phyloP scores from a whole-genome alignment of 441 rosid species.

The Erodium moschatum region DNA sequence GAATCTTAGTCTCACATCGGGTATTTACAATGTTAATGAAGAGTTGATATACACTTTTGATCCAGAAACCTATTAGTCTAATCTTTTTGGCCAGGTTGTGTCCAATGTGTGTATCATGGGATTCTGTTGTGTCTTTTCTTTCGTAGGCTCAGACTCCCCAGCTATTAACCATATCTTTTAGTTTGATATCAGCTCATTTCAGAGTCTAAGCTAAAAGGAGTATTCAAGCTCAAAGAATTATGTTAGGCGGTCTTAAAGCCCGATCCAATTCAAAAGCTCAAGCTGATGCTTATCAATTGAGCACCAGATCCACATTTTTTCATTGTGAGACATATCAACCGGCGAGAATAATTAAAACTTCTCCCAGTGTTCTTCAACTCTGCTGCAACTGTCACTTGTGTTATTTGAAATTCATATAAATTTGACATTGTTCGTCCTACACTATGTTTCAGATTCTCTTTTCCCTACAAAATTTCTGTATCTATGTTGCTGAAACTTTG shows the following conservation, averaged over 20 bases:
- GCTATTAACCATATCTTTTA: too few relatives aligned
- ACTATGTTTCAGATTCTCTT: not conserved
- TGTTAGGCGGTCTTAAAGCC: not conserved
- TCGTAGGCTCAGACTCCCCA: too few relatives aligned
- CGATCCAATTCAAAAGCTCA: not conserved
- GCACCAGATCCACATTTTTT: not conserved
- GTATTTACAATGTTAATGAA: too few relatives aligned
- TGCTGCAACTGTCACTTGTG: conserved; percentile 1
- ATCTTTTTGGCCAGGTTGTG: too few relatives aligned
- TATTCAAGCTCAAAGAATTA: not conserved
- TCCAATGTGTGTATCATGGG: too few relatives aligned
- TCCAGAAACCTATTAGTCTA: too few relatives aligned
- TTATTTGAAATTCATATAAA: not conserved
- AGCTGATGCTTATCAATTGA: not conserved
- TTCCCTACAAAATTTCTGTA: not conserved
- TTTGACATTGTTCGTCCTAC: not conserved
- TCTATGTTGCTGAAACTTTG: not conserved
- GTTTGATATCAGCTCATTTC: not conserved
- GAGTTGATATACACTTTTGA: too few relatives aligned
- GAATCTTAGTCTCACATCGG: not conserved
- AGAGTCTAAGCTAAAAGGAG: not conserved
- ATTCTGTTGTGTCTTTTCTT: too few relatives aligned
- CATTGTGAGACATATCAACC: not conserved
- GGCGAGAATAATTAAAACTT: not conserved
- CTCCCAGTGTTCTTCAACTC: conserved; percentile 1